Evolutionary conservation across 371 early-diverging fungal genomes (phyloP).

Genomic region (Mucor lusitanicus): DNA sequence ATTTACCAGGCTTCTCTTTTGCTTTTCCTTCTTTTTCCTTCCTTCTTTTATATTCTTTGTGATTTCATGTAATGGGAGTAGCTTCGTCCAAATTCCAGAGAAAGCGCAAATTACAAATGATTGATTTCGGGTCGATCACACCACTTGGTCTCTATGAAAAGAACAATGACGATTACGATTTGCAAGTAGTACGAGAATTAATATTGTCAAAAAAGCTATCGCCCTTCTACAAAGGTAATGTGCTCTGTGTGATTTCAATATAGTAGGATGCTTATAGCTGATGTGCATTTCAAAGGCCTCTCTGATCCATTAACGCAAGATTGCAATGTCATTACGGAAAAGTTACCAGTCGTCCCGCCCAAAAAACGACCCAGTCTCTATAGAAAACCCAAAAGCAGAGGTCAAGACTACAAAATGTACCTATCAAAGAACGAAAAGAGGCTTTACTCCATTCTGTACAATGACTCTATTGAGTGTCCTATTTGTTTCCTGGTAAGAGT

Average conservation of each 20-base stretch:
- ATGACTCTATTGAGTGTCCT: constrained; percentile 84
- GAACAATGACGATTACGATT: constrained; percentile 11
- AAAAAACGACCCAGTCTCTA: not conserved
- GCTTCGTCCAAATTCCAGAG: not conserved
- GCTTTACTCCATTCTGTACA: constrained; percentile 40
- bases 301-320: constrained; percentile 1
- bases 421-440: constrained; percentile 7
- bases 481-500: constrained; percentile 87
- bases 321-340: not conserved
- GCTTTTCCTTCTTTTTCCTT: not conserved
- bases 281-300: not conserved
- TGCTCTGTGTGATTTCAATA: too few species aligned
- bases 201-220: constrained; percentile 11
- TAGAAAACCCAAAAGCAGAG: not conserved
- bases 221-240: constrained; percentile 21
- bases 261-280: not conserved
- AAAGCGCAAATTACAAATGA: not conserved
- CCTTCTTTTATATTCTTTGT: not conserved
- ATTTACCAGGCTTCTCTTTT: not conserved
- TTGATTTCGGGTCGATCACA: constrained; percentile 18
- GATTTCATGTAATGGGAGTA: constrained; percentile 4
- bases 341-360: not conserved
- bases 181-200: constrained; percentile 11
- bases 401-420: not conserved
- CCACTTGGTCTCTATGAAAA: constrained; percentile 16